These are phyloP conservation scores for Dryas alaskensis DNA, from an alignment of 306 rosid species.

Conservation along the genomic window DNA sequence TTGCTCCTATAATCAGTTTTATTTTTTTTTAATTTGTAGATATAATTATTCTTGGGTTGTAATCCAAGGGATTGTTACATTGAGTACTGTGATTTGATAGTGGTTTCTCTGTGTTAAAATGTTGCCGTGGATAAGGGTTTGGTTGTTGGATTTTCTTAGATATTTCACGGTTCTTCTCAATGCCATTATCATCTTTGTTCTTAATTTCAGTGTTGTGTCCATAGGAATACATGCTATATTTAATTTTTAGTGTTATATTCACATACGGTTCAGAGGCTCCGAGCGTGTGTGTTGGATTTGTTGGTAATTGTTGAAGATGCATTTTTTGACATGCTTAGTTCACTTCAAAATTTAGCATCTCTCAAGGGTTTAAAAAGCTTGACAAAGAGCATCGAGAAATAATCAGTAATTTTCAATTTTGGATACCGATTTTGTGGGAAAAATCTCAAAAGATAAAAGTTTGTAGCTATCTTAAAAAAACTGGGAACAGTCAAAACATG, in stretches of 20 bases:
- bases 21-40: background rate
- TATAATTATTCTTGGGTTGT: background rate
- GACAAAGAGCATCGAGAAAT: background rate
- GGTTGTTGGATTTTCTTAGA: background rate
- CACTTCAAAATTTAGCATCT: background rate
- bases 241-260: background rate
- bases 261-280: background rate
- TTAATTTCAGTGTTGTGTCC: background rate
- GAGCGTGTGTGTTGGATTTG: background rate
- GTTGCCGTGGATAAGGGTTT: background rate
- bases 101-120: background rate
- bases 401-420: background rate
- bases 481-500: background rate
- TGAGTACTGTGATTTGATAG: background rate
- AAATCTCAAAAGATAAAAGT: background rate
- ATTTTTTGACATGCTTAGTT: background rate
- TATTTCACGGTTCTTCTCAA: background rate
- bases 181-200: constrained; percentile 1
- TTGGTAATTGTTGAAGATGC: background rate
- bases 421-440: background rate
- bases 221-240: background rate
- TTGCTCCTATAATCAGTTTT: background rate
- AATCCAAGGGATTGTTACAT: background rate
- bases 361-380: background rate
- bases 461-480: background rate